Base-by-base conservation (phyloP, 2,329 filamentous ascomycete genomes). In the Monilinia fructicola region DNA sequence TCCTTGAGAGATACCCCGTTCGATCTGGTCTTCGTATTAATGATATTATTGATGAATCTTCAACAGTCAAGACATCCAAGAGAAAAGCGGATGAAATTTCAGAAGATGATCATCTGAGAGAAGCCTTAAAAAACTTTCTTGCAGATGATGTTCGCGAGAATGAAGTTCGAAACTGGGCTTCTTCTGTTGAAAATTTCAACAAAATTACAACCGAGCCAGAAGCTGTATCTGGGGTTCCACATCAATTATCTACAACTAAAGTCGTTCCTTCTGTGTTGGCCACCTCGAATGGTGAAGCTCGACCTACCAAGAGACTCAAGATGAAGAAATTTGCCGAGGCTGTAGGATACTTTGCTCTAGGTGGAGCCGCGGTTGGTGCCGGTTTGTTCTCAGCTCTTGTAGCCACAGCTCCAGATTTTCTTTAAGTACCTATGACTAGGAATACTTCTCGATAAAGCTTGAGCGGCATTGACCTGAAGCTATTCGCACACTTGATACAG, bases 381-480 rank as follows among this genome's bases (percentile, higher is more conserved):
- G 75, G 76, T 28, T 71, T 79, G 38, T 79, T 79, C 68, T 75
- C 76, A 16, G 71, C 74, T 54, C 70, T 79, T 62, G 77, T 78
- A 61, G 77, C 76, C 56, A 78, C 77, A 53, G 78, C 78, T 59
- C 76, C 76, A 11, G 74, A 78, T 38, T 75, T 76, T 38, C 44
- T 71, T 42, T 74, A 64, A 73, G 55, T 53, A 0, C 31, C 31
- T 35, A 65, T 61, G 46, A 52, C 5, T 31, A 44, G 21, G n/a
- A 38, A 42, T 42, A 26, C 35, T 54, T 16, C 11, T 9, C n/a
- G 3, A 7, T 26, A 2, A 14, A 26, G 23, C 21, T 6, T 16
- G 3, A 3, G 28, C 44, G 23, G 44, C 38, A 21, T 60, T 46
- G 14, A 38, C 42, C 48, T 23, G 14, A n/a, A 38, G 28, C n/a